A percentile compares a stretch with the other conserved stretches of the same genome.
Conservation (phyloP, 1,284 basidiomycete genomes). For the Ceratobasidium sp. region DNA sequence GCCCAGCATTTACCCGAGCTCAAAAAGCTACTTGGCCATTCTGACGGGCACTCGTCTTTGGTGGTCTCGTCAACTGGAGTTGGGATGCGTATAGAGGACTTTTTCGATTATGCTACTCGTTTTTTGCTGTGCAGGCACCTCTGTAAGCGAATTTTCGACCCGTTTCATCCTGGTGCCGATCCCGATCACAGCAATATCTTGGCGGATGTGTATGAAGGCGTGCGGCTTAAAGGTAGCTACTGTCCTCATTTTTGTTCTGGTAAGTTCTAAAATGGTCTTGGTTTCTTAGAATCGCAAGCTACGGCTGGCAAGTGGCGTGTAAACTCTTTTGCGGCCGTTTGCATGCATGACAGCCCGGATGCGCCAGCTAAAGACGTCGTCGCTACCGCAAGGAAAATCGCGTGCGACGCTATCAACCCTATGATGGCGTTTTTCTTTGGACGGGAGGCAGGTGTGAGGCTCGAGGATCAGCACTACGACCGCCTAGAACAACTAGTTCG, state of each 20-base stretch:
- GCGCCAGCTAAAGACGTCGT: background rate
- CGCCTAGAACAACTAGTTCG: background rate
- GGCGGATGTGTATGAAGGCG: constrained; percentile 2
- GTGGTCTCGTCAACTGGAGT: background rate
- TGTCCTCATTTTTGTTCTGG: background rate
- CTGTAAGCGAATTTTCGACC: constrained; percentile 25
- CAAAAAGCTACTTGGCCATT: constrained; percentile 11
- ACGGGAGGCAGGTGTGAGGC: background rate
- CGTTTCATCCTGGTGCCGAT: constrained; percentile 39
- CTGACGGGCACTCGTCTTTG: constrained; percentile 20
- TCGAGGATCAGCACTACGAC: background rate
- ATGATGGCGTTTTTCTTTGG: constrained; percentile 20
- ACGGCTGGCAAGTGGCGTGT: constrained; percentile 28
- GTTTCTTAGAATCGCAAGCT: constrained; percentile 25
- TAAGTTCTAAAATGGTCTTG: background rate
- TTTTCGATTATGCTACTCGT: constrained; percentile 43
- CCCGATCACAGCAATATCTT: background rate
- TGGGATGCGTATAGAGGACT: constrained; percentile 39
- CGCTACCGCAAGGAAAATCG: background rate
- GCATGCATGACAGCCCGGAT: constrained; percentile 4
- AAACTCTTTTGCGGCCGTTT: constrained; percentile 13
- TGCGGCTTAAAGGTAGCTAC: constrained; percentile 22
- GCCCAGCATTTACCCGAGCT: constrained; percentile 23
- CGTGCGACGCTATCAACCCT: background rate
- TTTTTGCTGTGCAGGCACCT: constrained; percentile 19